Evolutionary conservation across 371 early-diverging fungal genomes (phyloP), one percentile per base, ranked within the genome.

Genomic region (Racocetra persica): DNA sequence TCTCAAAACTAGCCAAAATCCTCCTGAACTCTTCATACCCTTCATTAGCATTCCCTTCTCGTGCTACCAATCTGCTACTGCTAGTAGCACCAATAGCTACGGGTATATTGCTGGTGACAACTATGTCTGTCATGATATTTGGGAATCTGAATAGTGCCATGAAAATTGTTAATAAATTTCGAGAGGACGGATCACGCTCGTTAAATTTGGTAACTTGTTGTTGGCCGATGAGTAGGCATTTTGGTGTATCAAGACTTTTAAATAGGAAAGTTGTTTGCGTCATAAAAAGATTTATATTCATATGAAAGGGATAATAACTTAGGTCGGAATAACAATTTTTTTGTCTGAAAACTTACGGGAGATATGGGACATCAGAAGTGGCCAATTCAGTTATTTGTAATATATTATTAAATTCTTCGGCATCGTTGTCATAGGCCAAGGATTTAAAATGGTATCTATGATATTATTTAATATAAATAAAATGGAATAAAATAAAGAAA

Each of bases 381-480:
- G 70, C 81, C n/a, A 88, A 57, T 32, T 75, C 24, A 10, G 83
- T 81, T 4, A 87, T 78, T 4, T 74, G 81, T 38, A 84, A 82
- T n/a, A 92, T 81, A 24, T 41, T 72, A 16, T 82, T 82, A n/a
- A 87, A 76, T 6, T 83, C 70, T 28, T 84, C 80, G 0, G 95
- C 94, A 10, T 93, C 91, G 83, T 97, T 97, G 83, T 93, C 92
- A 10, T 90, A 89, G 5, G 94, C 95, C 20, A 97, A 83, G 62
- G 94, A 92, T 69, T 88, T 85, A 82, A 94, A 97, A 83, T 97
- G 96, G 77, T 88, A 90, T 45, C 94, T 93, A 84, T 80, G 57
- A 79, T 5, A 52, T 62, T 41, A 65, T 78, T 70, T 0, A 77
- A 69, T 63, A 45, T 80, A 36, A 66, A 26, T n/a, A 59, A 59